These are phyloP conservation scores for Jatropha curcas DNA, from an alignment of 345 rosid species.

Conservation along the genomic window DNA sequence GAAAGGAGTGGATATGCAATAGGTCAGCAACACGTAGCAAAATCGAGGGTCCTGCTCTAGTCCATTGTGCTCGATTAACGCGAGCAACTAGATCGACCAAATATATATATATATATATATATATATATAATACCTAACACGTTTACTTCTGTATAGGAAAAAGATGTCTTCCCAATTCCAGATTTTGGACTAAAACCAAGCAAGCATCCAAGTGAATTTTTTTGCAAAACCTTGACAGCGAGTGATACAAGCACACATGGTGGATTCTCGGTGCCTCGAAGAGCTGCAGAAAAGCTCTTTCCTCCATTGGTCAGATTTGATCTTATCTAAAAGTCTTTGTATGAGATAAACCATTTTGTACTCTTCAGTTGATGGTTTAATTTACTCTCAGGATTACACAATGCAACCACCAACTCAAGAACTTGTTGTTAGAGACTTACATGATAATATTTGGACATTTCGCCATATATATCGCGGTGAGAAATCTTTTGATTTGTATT, in stretches of 20 bases:
- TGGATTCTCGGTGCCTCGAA: conserved; percentile 97
- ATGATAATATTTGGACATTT: conserved; percentile 94
- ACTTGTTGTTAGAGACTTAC: conserved; percentile 91
- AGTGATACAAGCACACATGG: conserved; percentile 99
- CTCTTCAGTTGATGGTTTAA: neutral
- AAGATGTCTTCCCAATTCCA: conserved; percentile 81
- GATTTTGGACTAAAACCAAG: conserved; percentile 79
- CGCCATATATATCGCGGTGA: conserved; percentile 95
- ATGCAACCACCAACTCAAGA: conserved; percentile 97
- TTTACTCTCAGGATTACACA: conserved; percentile 64
- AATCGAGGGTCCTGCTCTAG: no score
- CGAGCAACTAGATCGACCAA: no score
- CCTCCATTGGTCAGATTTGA: conserved; percentile 69
- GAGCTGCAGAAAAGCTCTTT: conserved; percentile 98
- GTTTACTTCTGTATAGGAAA: conserved; percentile 53
- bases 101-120: no score
- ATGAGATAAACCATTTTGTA: neutral
- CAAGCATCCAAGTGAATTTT: conserved; percentile 91
- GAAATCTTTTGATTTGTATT: conserved; percentile 19
- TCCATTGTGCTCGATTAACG: no score
- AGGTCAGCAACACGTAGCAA: no score
- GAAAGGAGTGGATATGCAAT: no score
- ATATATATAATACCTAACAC: no score
- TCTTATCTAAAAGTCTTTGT: neutral
- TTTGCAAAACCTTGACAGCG: conserved; percentile 94